Conservation (phyloP, 2,329 filamentous ascomycete genomes). For the Talaromyces sp. region DNA sequence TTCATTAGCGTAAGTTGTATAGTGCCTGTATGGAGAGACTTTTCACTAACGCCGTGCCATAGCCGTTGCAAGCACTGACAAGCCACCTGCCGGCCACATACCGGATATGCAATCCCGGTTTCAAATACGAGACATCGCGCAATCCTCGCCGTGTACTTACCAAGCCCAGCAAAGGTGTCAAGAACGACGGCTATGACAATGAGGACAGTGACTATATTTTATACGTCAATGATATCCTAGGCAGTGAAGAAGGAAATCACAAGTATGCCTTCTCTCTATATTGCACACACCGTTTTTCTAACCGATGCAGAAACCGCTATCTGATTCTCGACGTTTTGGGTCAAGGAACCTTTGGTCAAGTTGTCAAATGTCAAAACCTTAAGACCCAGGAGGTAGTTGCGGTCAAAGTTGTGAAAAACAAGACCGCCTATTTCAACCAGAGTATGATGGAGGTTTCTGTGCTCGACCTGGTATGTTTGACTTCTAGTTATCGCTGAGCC, state of each 20-base stretch:
- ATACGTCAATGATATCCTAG: slow-evolving; percentile 97
- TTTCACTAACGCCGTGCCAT: slow-evolving; percentile 16
- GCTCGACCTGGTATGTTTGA: slow-evolving; percentile 69
- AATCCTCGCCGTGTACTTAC: slow-evolving; percentile 94
- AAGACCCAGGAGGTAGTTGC: slow-evolving; percentile 98
- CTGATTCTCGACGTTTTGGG: slow-evolving; percentile 94
- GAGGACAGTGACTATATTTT: slow-evolving; percentile 99
- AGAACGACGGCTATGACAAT: slow-evolving; percentile 98
- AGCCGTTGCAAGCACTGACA: slow-evolving; percentile 94
- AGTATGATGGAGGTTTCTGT: slow-evolving; percentile 99
- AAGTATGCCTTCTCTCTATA: slow-evolving; percentile 54
- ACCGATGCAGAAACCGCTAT: slow-evolving; percentile 66
- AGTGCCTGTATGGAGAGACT: not conserved
- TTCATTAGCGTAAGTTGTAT: slow-evolving; percentile 79
- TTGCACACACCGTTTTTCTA: slow-evolving; percentile 2
- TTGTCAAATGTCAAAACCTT: slow-evolving; percentile 97
- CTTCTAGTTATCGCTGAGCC: not conserved
- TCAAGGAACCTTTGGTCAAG: slow-evolving; percentile 96
- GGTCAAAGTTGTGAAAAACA: slow-evolving; percentile 98
- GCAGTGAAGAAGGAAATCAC: slow-evolving; percentile 95
- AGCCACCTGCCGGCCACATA: slow-evolving; percentile 91
- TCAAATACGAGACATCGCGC: slow-evolving; percentile 97
- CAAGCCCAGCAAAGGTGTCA: slow-evolving; percentile 95
- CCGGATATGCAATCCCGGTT: slow-evolving; percentile 93
- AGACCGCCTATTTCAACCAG: slow-evolving; percentile 98